Base-by-base conservation (phyloP, 176 grass and related monocot genomes). In the Puya raimondii region DNA sequence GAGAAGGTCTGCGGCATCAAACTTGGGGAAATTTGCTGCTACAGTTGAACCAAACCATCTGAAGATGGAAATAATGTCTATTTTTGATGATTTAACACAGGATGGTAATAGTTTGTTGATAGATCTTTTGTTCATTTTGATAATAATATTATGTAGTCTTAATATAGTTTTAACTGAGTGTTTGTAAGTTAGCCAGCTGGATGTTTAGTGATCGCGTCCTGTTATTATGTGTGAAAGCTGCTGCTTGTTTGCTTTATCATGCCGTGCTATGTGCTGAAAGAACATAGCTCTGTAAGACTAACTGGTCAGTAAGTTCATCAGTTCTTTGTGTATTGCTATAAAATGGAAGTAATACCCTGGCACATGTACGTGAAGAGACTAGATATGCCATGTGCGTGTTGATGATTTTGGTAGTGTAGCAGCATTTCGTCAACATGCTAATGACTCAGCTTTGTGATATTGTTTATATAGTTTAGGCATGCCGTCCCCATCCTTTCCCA, bases 61-160 rank as follows among this genome's bases (percentile, higher is more conserved):
- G 48, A 91, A 89, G 83, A 81, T 70, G 52, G 86, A 96, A 75
- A 80, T 96, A 11, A 83, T 96, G 81, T 92, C 88, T n/a, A 96
- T 92, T 67, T 96, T 96, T 78, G 83, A 89, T 75, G 88, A 92
- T 68, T 70, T 96, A 71, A 96, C 92, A 18, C 88, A 92, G 74
- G 94, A 97, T 77, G 94, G 93, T 97, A 92, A 12, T 70, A 25
- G 67, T 47, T 65, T 29, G 56, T 17, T 22, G 16, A 10, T 61
- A 16, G 9, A 18, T 21, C 21, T 10, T 61, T 61, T 61, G 15
- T 61, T 61, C 16, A 61, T 61, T 61, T 61, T 61, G 12, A 9
- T 22, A 18, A 61, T 61, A 10, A 61, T 61, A 20, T 42, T 42
- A 4, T 42, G 33, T 42, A 42, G 33, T 7, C 5, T 42, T 42